A percentile compares a stretch with the other conserved stretches of the same genome.
Evolutionary conservation across 1,284 basidiomycete genomes (phyloP).

Genomic region (Sporisorium iseilematis-ciliati): DNA sequence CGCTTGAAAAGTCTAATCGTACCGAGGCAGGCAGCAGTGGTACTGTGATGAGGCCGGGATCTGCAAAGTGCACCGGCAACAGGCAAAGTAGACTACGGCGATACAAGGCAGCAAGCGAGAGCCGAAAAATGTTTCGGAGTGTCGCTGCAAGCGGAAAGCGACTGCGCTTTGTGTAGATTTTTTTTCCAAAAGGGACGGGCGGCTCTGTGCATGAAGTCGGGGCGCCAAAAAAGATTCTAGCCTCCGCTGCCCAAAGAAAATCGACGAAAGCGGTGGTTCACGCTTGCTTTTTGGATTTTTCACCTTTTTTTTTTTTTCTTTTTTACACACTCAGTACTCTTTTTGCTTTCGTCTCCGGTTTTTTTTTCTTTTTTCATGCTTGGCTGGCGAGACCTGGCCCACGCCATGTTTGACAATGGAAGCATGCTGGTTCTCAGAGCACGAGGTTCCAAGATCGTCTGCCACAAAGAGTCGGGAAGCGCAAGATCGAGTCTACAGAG

Average conservation of each 20-base stretch:
- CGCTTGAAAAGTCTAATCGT: background rate
- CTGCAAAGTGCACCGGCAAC: conserved; percentile 17
- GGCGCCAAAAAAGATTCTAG: conserved; percentile 22
- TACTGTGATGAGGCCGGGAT: conserved; percentile 18
- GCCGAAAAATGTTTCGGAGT: conserved; percentile 4
- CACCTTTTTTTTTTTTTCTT: background rate
- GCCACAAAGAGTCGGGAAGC: background rate
- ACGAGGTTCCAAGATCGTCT: background rate
- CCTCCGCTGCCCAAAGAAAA: conserved; percentile 5
- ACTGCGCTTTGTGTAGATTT: background rate
- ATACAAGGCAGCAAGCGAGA: background rate
- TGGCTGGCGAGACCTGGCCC: conserved; percentile 1
- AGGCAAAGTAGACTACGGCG: conserved; percentile 1
- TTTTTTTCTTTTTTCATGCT: background rate
- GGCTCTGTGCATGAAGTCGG: background rate
- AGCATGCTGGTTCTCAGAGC: background rate
- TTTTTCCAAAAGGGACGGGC: background rate
- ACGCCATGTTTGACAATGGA: background rate
- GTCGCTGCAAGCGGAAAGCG: conserved; percentile 27
- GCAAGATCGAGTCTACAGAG: background rate
- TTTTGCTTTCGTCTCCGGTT: background rate
- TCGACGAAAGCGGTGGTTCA: conserved; percentile 20
- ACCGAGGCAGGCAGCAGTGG: background rate
- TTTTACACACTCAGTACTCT: too few species aligned
- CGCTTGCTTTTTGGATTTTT: background rate